A percentile compares a stretch with the other conserved stretches of the same genome.
Conservation (phyloP, 257 asterid genomes). For the Capsicum pubescens region DNA sequence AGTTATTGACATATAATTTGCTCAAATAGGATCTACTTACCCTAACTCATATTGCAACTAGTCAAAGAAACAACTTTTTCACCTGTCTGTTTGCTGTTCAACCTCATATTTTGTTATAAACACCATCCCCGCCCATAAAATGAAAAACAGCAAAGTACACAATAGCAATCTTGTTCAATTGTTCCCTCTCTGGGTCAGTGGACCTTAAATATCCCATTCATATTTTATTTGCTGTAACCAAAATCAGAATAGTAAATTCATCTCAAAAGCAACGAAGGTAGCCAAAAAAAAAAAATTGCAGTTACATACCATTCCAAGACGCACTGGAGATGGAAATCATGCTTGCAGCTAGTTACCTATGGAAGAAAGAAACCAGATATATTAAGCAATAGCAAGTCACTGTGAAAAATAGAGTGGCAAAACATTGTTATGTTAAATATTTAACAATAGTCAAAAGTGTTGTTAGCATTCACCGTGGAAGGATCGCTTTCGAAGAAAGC, state of each 20-base stretch:
- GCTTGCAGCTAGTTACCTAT: constrained; percentile 83
- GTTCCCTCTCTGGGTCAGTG: background rate
- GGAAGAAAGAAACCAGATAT: constrained; percentile 9
- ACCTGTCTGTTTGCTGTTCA: background rate
- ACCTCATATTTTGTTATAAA: background rate
- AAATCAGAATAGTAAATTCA: background rate
- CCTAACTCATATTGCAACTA: background rate
- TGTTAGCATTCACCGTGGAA: constrained; percentile 58
- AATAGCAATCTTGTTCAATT: constrained; percentile 4
- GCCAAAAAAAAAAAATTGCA: background rate
- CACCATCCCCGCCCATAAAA: background rate
- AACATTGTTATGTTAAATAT: background rate
- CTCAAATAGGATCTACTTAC: background rate
- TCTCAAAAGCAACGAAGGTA: background rate
- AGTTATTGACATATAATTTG: constrained; percentile 14
- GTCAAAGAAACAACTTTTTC: background rate
- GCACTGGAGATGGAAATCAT: constrained; percentile 94
- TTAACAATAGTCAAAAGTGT: background rate
- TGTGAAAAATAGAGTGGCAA: background rate
- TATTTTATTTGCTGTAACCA: background rate
- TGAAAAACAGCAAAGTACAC: background rate
- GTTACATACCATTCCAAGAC: constrained; percentile 81
- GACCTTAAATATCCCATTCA: background rate
- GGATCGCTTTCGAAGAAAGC: constrained; percentile 79
- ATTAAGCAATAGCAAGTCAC: constrained; percentile 14